Conservation (phyloP, 768 basidiomycete species). For the Boletus reticuloceps region DNA sequence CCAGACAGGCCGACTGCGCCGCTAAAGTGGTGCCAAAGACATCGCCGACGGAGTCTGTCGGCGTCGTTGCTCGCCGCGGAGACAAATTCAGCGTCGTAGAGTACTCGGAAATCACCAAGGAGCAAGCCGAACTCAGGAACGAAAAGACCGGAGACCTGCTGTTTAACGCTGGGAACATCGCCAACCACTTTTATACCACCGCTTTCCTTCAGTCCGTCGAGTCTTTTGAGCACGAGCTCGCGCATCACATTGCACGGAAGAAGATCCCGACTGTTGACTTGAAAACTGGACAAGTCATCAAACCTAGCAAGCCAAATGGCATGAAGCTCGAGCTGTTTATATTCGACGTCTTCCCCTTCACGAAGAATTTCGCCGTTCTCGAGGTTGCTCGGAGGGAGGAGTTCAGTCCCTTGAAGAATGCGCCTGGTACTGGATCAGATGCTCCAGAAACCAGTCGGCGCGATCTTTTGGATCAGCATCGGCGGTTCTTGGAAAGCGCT, state of each 20-base stretch:
- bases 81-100: slow-evolving; percentile 90
- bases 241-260: slow-evolving; percentile 97
- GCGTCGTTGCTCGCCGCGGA: slow-evolving; percentile 86
- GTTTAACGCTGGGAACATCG: slow-evolving; percentile 96
- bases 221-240: slow-evolving; percentile 81
- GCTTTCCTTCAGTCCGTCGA: slow-evolving; percentile 76
- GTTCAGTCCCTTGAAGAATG: slow-evolving; percentile 97
- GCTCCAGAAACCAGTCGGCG: slow-evolving; percentile 87
- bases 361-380: slow-evolving; percentile 76
- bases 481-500: slow-evolving; percentile 73
- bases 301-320: slow-evolving; percentile 90
- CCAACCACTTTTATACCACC: slow-evolving; percentile 96
- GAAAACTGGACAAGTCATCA: slow-evolving; percentile 62
- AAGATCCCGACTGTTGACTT: slow-evolving; percentile 88
- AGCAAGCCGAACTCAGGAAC: slow-evolving; percentile 79
- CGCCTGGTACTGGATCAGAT: slow-evolving; percentile 87
- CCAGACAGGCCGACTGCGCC: slow-evolving; percentile 84
- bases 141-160: slow-evolving; percentile 68
- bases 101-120: slow-evolving; percentile 92
- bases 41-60: slow-evolving; percentile 85
- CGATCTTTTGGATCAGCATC: slow-evolving; percentile 87
- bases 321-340: slow-evolving; percentile 99
- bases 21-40: slow-evolving; percentile 96
- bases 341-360: slow-evolving; percentile 97
- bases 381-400: slow-evolving; percentile 88